Evolutionary conservation across 1,284 basidiomycete genomes (phyloP), one percentile per base, ranked within the genome.

Genomic region (Naganishia cerealis): DNA sequence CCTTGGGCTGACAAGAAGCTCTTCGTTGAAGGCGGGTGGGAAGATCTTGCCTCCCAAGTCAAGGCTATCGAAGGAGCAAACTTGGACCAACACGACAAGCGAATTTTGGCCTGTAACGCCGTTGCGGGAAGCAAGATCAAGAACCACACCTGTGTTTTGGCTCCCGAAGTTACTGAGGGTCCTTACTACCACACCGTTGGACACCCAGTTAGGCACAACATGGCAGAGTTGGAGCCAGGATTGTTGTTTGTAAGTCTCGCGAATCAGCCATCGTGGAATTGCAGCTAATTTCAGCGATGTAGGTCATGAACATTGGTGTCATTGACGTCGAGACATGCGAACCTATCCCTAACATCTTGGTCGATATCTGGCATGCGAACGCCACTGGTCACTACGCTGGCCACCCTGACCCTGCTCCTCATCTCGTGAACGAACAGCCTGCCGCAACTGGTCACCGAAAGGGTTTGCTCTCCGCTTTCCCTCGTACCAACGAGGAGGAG

Each of bases 271-370:
- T n/a, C 21, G 13, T 21, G 7, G 10, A 42, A 18, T 15, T 36
- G 24, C 8, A n/a, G 48, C 61, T 63, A 38, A 63, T n/a, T 1
- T 8, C 18, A 5, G 21, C n/a, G 50, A 36, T 63, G 15, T 18
- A 63, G 67, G 75, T 82, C 54, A 82, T 89, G 70, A 87, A 90
- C 72, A 87, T 90, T 50, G 88, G 87, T 39, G 85, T 89, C 9
- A 87, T 90, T 67, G 88, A 90, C 72, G 85, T 89, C 9, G 84
- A 87, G 72, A 89, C 88, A 1, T 90, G 89, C 80, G 79, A 86
- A 72, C 87, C 88, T 21, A 81, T 89, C 0, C 83, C 84, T 3
- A 85, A 88, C 75, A 86, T 87, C 43, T 83, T 90, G 36, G 87
- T 90, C 26, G 88, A 90, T 73, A 84, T 90, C 52, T 90, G 89